Conservation (phyloP, 78 protist species). For the Chrysochromulina parva region DNA sequence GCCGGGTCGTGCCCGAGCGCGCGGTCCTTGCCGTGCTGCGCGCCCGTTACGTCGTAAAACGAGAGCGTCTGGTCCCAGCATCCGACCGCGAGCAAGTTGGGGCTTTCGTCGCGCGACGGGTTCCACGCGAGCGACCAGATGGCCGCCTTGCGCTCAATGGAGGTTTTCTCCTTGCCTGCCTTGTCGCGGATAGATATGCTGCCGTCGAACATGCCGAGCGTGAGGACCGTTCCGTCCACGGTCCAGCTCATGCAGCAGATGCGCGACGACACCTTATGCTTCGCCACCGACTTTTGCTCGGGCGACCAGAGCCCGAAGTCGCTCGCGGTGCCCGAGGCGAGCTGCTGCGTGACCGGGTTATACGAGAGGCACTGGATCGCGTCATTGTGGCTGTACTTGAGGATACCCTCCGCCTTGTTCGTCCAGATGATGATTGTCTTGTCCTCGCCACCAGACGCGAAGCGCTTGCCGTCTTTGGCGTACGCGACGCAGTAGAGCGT, state of each 20-base stretch:
- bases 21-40: constrained; percentile 31
- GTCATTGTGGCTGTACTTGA: constrained; percentile 67
- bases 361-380: constrained; percentile 61
- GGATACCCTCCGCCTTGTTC: constrained; percentile 52
- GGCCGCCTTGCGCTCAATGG: constrained; percentile 54
- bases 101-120: constrained; percentile 28
- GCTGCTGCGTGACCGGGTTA: constrained; percentile 72
- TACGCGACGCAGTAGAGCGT: constrained; percentile 67
- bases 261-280: constrained; percentile 52
- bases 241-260: neutral
- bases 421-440: constrained; percentile 75
- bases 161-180: neutral
- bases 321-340: constrained; percentile 61
- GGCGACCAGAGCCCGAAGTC: constrained; percentile 66
- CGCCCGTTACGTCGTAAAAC: constrained; percentile 52
- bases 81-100: constrained; percentile 71
- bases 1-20: constrained; percentile 73
- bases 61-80: constrained; percentile 75
- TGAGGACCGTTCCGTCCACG: neutral
- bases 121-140: constrained; percentile 67
- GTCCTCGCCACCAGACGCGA: constrained; percentile 68
- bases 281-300: constrained; percentile 60
- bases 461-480: constrained; percentile 70
- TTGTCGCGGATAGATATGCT: neutral
- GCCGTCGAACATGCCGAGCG: neutral